Evolutionary conservation across 768 basidiomycete species (phyloP), one percentile per base, ranked within the genome.

Genomic region (Artomyces pyxidatus): DNA sequence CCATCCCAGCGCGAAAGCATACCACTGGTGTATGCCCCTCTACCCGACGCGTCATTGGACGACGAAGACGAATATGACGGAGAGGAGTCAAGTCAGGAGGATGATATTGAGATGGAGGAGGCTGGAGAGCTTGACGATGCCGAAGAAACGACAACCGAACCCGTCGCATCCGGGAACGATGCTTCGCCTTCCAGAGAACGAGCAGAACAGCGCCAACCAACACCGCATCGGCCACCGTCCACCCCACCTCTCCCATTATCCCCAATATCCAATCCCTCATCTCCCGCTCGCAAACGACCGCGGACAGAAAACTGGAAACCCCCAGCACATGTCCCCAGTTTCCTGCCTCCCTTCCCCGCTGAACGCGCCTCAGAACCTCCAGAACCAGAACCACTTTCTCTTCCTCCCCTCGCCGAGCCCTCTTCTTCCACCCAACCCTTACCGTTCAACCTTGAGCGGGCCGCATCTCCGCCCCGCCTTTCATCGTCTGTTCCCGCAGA

Each of bases 311-410:
- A 67, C 51, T 86, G 83, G 83, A 65, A 74, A 19, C 74, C 81
- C 1, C 81, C 82, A 58, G 66, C 73, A 42, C 72, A 85, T 59
- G 71, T 88, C 47, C 85, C 85, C 12, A 68, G 74, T 52, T 82
- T 80, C 55, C 63, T 88, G 3, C 85, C 85, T 1, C 82, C 84
- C 0, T 85, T 86, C 59, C 85, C 85, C 19, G 63, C 61, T 23
- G 54, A 65, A 23, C 57, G 47, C 26, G 58, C 58, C 16, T 52
- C 59, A 17, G n/a, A n/a, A n/a, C n/a, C n/a, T n/a, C 64, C 68
- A 35, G 61, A 60, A 16, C 58, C 57, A 28, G 60, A 66, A 25
- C 64, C 65, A 49, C 56, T 64, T 44, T 49, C 68, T 28, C 66
- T 73, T 45, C 66, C 67, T 50, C 57, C 69, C 3, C 57, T 69